These are phyloP conservation scores for Bryoerythrophyllum caledonicum DNA, from an alignment of 225 moss, liverwort and hornwort species.

Conservation along the genomic window DNA sequence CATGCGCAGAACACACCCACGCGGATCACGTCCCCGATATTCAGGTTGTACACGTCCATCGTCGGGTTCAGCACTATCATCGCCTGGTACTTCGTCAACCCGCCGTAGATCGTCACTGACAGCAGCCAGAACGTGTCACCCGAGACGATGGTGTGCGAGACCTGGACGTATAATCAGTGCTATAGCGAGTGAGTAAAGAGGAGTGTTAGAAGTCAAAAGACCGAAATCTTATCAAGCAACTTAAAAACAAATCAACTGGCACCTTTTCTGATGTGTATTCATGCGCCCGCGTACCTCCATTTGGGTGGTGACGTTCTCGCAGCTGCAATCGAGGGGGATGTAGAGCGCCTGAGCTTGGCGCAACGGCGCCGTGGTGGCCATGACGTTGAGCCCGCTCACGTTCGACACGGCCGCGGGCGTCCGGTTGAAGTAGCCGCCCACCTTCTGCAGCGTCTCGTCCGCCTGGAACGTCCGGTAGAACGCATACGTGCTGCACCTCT, in stretches of 20 bases:
- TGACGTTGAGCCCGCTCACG: slow-evolving; percentile 27
- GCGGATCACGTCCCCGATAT: slow-evolving; percentile 35
- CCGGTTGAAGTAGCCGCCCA: slow-evolving; percentile 48
- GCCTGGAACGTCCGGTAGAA: slow-evolving; percentile 43
- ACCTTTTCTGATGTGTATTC: too few relatives aligned
- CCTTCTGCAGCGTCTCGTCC: slow-evolving; percentile 26
- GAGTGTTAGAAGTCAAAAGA: too few relatives aligned
- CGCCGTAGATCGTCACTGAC: slow-evolving; percentile 43
- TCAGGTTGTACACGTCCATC: slow-evolving; percentile 27
- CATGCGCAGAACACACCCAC: slow-evolving; percentile 81
- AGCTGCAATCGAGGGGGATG: slow-evolving; percentile 46
- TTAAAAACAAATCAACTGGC: too few relatives aligned
- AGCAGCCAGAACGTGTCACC: slow-evolving; percentile 62
- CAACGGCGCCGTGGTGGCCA: slow-evolving; percentile 5
- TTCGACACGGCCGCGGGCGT: slow-evolving; percentile 28
- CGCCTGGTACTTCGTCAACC: slow-evolving; percentile 47
- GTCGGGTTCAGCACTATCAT: slow-evolving; percentile 44
- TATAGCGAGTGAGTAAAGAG: too few relatives aligned
- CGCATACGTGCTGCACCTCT: slow-evolving; percentile 42
- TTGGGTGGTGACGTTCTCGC: slow-evolving; percentile 49
- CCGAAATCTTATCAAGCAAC: too few relatives aligned
- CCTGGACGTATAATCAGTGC: not conserved
- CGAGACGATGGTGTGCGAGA: slow-evolving; percentile 46
- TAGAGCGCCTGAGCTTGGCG: slow-evolving; percentile 34
- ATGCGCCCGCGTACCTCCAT: not conserved